Evolutionary conservation across 257 asterid genomes (phyloP), one percentile per base, ranked within the genome.

Genomic region (Schizonepeta tenuifolia): DNA sequence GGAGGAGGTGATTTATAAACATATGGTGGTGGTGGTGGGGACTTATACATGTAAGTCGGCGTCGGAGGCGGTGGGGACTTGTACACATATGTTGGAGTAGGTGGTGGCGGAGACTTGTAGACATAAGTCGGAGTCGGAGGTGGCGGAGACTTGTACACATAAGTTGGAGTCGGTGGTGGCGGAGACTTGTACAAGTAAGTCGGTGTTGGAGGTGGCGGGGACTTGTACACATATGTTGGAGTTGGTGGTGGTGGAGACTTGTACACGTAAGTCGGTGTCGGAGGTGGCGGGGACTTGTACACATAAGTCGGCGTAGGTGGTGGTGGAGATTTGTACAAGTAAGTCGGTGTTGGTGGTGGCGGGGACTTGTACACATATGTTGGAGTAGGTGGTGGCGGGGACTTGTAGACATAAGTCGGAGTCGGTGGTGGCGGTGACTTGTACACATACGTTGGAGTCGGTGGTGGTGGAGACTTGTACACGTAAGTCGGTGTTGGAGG

Each of bases 131-230:
- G 80, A 0, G 72, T 49, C 9, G 80, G 78, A 0, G 86, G 87
- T 0, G 85, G 81, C 0, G 85, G 81, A 0, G 85, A 65, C 2
- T 75, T 71, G 26, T 71, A 71, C 0, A 22, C 22, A 1, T 55
- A 54, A 1, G 51, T 5, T 0, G 53, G 54, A 0, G 73, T 15
- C 0, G 75, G 75, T 0, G 76, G 85, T 0, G 85, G 83, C 0
- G 85, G 85, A 0, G 87, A 80, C 0, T 55, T 78, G 60, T 83
- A 83, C 3, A 50, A 17, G 15, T 79, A 67, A 7, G 70, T 55
- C 0, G 78, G 82, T 0, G 84, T 4, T 0, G 91, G 89, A 0
- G 87, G 86, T 0, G 86, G 84, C 0, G 89, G 89, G 0, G 92
- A 76, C 2, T 77, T 83, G 6, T 83, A 80, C 0, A 76, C 9